phyloP scores from a whole-genome alignment of 805 yeast species.

The Cyberlindnera amylophila region DNA sequence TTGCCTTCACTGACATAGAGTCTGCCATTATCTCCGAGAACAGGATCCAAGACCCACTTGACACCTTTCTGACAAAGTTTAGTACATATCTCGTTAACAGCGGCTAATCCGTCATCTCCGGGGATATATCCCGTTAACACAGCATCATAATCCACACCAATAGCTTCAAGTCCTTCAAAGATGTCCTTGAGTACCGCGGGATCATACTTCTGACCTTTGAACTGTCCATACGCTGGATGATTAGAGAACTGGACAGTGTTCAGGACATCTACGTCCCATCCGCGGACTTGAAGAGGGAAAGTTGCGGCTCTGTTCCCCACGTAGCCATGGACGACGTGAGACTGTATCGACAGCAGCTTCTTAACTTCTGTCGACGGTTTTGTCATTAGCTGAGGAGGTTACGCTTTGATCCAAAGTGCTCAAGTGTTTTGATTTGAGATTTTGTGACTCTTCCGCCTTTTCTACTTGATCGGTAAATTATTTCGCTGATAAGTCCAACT shows the following conservation, averaged over 20 bases:
- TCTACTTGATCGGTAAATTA: background rate
- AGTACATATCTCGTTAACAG: conserved; percentile 42
- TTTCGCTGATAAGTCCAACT: background rate
- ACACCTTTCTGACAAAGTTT: conserved; percentile 30
- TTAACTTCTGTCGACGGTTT: conserved; percentile 1
- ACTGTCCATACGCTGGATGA: conserved; percentile 82
- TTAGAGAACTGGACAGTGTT: conserved; percentile 88
- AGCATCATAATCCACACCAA: conserved; percentile 53
- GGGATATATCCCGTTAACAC: conserved; percentile 82
- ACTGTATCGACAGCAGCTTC: conserved; percentile 57
- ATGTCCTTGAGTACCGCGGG: conserved; percentile 46
- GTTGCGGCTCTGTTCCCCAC: conserved; percentile 93
- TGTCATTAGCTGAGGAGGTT: background rate
- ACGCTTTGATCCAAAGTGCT: no score
- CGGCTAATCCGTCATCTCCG: conserved; percentile 48
- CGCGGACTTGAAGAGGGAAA: conserved; percentile 79
- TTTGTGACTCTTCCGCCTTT: background rate
- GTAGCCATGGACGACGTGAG: conserved; percentile 93
- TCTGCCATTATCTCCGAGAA: conserved; percentile 85
- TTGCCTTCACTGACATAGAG: conserved; percentile 66
- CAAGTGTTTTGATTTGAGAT: no score
- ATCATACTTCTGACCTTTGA: conserved; percentile 53
- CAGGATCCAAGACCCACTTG: conserved; percentile 81
- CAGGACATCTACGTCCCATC: conserved; percentile 91
- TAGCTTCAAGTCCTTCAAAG: conserved; percentile 50